Conservation (phyloP, 2,329 filamentous ascomycete species). For the Lachnellula arida region DNA sequence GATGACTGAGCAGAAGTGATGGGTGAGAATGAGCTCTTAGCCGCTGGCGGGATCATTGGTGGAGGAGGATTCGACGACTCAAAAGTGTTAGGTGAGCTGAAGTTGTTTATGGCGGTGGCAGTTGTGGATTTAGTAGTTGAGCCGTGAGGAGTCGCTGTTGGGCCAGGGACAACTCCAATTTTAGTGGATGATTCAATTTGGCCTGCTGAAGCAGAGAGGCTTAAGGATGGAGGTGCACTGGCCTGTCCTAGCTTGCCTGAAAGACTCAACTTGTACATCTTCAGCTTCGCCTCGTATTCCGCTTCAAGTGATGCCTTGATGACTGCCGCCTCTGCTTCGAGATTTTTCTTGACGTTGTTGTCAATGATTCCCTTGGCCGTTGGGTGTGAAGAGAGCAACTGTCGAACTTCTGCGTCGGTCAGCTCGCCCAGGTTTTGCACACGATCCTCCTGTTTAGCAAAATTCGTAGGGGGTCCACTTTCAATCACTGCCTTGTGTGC, state of each 20-base stretch:
- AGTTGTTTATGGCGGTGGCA: too few species aligned
- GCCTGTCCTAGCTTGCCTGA: not conserved
- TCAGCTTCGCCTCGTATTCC: not conserved
- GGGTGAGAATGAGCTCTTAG: too few species aligned
- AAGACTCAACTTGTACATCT: not conserved
- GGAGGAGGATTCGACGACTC: too few species aligned
- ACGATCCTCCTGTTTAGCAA: not conserved
- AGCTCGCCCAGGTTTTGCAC: not conserved
- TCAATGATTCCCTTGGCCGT: conserved; percentile 54
- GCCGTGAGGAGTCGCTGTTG: too few species aligned
- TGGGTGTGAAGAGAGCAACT: conserved; percentile 49
- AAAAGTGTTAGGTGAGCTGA: too few species aligned
- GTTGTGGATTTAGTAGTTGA: too few species aligned
- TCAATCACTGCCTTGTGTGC: not conserved
- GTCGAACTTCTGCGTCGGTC: conserved; percentile 39
- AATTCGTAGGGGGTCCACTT: not conserved
- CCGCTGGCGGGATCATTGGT: too few species aligned
- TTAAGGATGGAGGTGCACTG: not conserved
- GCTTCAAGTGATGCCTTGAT: conserved; percentile 26
- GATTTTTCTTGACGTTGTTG: conserved; percentile 62
- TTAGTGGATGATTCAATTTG: not conserved
- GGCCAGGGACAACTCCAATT: too few species aligned
- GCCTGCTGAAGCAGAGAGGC: not conserved
- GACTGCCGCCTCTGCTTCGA: conserved; percentile 59
- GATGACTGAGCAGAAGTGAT: too few species aligned